phyloP scores from a whole-genome alignment of 2,329 filamentous ascomycete species.

The Claviceps capensis region DNA sequence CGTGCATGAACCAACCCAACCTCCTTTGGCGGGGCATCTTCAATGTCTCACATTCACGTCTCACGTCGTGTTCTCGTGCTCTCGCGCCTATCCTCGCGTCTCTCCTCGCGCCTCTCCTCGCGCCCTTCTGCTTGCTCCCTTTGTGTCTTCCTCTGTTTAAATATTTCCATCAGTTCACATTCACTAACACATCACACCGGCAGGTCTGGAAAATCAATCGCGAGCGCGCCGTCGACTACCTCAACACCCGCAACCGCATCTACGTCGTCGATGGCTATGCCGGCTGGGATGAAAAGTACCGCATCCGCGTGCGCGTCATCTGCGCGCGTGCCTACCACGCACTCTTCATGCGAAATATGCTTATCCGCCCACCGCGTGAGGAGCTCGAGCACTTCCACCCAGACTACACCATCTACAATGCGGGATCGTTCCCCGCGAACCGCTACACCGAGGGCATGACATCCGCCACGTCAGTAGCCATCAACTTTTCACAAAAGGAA shows the following conservation, averaged over 20 bases:
- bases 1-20: no score
- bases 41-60: no score
- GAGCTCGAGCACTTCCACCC: conserved; percentile 97
- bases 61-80: no score
- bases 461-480: conserved; percentile 89
- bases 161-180: no score
- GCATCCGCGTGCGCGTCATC: conserved; percentile 93
- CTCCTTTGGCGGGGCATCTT: no score
- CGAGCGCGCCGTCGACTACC: conserved; percentile 95
- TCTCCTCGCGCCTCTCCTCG: no score
- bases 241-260: conserved; percentile 97
- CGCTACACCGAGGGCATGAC: conserved; percentile 98
- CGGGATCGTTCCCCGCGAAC: conserved; percentile 95
- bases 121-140: no score
- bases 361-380: conserved; percentile 81
- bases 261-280: conserved; percentile 97
- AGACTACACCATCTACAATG: conserved; percentile 99
- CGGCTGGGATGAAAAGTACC: conserved; percentile 97
- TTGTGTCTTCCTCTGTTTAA: no score
- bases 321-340: conserved; percentile 99
- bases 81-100: no score
- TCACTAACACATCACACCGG: neutral
- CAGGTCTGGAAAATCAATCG: conserved; percentile 99
- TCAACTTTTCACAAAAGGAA: conserved; percentile 99
- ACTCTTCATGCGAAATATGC: conserved; percentile 99